phyloP scores from a whole-genome alignment of 768 basidiomycete species.

The Lentinula aciculospora region DNA sequence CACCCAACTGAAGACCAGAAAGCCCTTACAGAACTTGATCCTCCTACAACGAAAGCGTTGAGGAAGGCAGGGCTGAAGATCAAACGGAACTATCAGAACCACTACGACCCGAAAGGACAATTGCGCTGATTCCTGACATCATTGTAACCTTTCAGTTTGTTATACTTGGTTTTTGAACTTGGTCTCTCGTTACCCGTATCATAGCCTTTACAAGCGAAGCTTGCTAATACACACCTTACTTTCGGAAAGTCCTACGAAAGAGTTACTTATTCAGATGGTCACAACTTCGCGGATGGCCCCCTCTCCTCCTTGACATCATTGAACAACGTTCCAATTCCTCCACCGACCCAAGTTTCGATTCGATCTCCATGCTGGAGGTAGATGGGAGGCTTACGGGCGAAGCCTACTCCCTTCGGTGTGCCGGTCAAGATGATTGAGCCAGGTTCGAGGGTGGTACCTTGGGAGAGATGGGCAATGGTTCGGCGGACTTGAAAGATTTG shows the following conservation, averaged over 20 bases:
- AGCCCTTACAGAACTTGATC: not conserved
- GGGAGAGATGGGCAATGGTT: slow-evolving; percentile 76
- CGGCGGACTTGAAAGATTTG: slow-evolving; percentile 78
- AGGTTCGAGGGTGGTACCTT: slow-evolving; percentile 77
- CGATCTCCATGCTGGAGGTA: slow-evolving; percentile 73
- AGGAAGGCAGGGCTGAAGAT: not conserved
- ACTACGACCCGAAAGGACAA: too few relatives aligned
- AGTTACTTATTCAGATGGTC: too few relatives aligned
- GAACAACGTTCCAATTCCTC: slow-evolving; percentile 73
- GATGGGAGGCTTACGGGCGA: slow-evolving; percentile 62
- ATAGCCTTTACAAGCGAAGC: too few relatives aligned
- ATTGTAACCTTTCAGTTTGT: too few relatives aligned
- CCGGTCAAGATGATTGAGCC: slow-evolving; percentile 83
- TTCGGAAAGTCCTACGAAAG: too few relatives aligned
- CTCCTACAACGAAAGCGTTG: not conserved
- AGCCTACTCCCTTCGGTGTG: slow-evolving; percentile 80
- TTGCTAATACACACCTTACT: too few relatives aligned
- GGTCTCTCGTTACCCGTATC: too few relatives aligned
- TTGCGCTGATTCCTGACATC: too few relatives aligned
- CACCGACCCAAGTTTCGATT: slow-evolving; percentile 60
- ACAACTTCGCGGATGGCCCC: not conserved
- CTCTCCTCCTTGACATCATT: slow-evolving; percentile 75
- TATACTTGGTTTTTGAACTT: too few relatives aligned
- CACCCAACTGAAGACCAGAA: not conserved
- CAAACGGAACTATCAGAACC: not conserved